phyloP scores from a whole-genome alignment of 192 early-diverging fungal species.

The Coemansia guatemalensis region DNA sequence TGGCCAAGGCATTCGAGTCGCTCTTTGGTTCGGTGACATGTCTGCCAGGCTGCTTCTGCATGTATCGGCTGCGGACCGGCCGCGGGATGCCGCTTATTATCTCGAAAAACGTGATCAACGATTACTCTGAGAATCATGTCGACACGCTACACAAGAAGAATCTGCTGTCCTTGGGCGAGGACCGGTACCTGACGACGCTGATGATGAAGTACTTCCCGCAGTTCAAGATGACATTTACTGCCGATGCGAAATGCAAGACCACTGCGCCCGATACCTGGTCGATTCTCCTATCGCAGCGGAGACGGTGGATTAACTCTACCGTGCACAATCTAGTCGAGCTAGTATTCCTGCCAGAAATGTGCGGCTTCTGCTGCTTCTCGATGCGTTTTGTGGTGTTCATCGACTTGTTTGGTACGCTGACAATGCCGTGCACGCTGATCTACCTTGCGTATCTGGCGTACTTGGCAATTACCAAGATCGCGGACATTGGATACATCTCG shows the following conservation, averaged over 20 bases:
- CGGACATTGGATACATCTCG: slow-evolving; percentile 76
- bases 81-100: slow-evolving; percentile 79
- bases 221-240: slow-evolving; percentile 87
- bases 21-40: slow-evolving; percentile 81
- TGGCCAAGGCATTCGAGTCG: slow-evolving; percentile 86
- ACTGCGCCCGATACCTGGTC: slow-evolving; percentile 85
- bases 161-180: slow-evolving; percentile 91
- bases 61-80: slow-evolving; percentile 74
- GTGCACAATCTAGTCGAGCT: slow-evolving; percentile 95
- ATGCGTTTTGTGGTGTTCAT: slow-evolving; percentile 97
- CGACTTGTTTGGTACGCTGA: slow-evolving; percentile 82
- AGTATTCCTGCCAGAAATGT: slow-evolving; percentile 80
- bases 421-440: slow-evolving; percentile 76
- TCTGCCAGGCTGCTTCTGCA: slow-evolving; percentile 83
- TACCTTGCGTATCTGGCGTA: slow-evolving; percentile 80
- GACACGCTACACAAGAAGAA: slow-evolving; percentile 99
- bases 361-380: slow-evolving; percentile 96
- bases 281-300: slow-evolving; percentile 87
- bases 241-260: slow-evolving; percentile 86
- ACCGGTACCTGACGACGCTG: slow-evolving; percentile 94
- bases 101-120: slow-evolving; percentile 72
- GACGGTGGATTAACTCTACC: slow-evolving; percentile 99
- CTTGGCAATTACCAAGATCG: slow-evolving; percentile 59
- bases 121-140: slow-evolving; percentile 88
- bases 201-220: slow-evolving; percentile 98